A percentile compares a stretch with the other conserved stretches of the same genome.
Evolutionary conservation across 2,329 filamentous ascomycete genomes (phyloP).

Genomic region (Trichoderma sp.): DNA sequence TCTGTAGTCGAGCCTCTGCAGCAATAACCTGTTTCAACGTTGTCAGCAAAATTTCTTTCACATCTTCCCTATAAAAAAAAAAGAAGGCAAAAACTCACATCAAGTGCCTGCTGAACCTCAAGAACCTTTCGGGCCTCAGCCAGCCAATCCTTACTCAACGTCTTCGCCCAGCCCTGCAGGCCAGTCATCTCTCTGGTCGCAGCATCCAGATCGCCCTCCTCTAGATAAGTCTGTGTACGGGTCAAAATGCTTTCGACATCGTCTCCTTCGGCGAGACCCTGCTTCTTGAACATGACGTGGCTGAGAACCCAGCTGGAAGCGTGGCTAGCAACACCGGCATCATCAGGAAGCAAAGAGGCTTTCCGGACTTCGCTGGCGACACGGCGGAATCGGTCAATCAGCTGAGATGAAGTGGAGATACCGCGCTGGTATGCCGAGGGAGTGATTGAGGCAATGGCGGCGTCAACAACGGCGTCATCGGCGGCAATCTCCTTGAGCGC

Average conservation of each 20-base stretch:
- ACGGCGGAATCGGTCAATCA: conserved; percentile 93
- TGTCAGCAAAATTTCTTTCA: conserved; percentile 26
- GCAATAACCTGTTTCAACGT: conserved; percentile 68
- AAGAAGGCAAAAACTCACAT: conserved; percentile 58
- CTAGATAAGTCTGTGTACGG: conserved; percentile 81
- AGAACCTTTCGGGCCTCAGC: conserved; percentile 85
- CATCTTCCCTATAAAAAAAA: not conserved
- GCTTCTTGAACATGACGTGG: conserved; percentile 96
- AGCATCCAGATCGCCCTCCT: conserved; percentile 88
- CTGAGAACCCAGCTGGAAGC: conserved; percentile 85
- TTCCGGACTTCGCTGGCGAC: conserved; percentile 92
- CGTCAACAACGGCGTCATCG: conserved; percentile 81
- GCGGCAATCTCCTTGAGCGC: conserved; percentile 89
- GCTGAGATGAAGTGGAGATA: conserved; percentile 75
- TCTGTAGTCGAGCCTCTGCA: conserved; percentile 85
- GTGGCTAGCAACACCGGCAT: conserved; percentile 91
- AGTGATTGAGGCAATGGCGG: conserved; percentile 95
- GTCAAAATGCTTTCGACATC: conserved; percentile 94
- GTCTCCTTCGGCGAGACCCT: conserved; percentile 73
- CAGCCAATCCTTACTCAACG: conserved; percentile 90
- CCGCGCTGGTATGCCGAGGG: conserved; percentile 90
- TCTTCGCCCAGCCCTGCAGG: conserved; percentile 91
- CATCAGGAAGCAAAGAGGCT: conserved; percentile 84
- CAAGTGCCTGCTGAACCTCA: conserved; percentile 92
- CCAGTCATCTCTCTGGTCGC: conserved; percentile 95